phyloP scores from a whole-genome alignment of 805 yeast genomes.

The Metschnikowia henanensis region DNA sequence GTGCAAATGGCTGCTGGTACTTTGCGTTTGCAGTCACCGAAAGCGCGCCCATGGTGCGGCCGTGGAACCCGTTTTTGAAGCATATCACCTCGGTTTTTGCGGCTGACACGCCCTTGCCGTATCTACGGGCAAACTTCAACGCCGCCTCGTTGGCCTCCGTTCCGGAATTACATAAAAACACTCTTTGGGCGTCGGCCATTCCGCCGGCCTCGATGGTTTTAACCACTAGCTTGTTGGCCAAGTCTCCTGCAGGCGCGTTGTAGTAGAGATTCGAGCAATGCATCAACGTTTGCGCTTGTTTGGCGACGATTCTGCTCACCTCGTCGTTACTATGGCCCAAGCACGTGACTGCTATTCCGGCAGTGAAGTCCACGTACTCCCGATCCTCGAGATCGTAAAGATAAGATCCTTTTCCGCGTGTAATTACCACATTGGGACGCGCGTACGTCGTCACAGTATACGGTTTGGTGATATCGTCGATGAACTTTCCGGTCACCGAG shows the following conservation, averaged over 20 bases:
- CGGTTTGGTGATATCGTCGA: constrained; percentile 47
- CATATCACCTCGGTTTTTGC: constrained; percentile 77
- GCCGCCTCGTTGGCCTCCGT: constrained; percentile 63
- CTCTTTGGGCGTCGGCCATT: constrained; percentile 76
- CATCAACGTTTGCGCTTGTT: constrained; percentile 70
- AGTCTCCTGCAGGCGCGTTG: constrained; percentile 80
- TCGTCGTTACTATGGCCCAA: constrained; percentile 84
- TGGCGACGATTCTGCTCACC: constrained; percentile 65
- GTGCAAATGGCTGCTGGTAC: constrained; percentile 88
- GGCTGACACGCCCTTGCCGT: constrained; percentile 57
- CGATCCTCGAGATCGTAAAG: constrained; percentile 79
- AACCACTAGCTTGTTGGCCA: constrained; percentile 68
- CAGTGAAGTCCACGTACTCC: constrained; percentile 84
- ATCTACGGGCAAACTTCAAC: constrained; percentile 69
- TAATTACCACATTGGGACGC: constrained; percentile 73
- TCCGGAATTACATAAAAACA: constrained; percentile 61
- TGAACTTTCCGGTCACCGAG: constrained; percentile 38
- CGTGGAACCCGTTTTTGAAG: constrained; percentile 92
- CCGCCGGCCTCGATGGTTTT: constrained; percentile 74
- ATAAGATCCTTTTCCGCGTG: constrained; percentile 78
- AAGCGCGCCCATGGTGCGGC: constrained; percentile 91
- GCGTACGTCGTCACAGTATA: constrained; percentile 77
- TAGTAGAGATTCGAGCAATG: constrained; percentile 87
- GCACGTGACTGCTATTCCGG: constrained; percentile 97
- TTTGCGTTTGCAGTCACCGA: constrained; percentile 92